Evolutionary conservation across 768 basidiomycete species (phyloP).

Genomic region (Auricularia sp.): DNA sequence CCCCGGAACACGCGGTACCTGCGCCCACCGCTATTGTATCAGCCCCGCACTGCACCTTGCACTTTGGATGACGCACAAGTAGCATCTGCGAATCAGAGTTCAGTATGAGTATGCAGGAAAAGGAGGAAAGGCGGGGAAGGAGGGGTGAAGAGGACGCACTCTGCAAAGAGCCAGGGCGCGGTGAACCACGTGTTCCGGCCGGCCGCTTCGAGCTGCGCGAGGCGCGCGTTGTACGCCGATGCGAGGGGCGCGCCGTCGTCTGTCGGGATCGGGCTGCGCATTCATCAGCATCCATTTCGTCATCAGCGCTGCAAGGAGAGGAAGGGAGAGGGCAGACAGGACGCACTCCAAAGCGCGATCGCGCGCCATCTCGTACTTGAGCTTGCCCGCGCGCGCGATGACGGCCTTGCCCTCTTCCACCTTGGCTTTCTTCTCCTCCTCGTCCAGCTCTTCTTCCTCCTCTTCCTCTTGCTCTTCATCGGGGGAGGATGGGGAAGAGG

Average conservation of each 20-base stretch:
- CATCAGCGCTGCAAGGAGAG: no score
- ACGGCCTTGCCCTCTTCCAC: constrained; percentile 70
- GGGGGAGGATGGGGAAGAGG: constrained; percentile 26
- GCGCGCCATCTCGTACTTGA: constrained; percentile 86
- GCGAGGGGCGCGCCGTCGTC: constrained; percentile 65
- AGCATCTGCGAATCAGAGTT: constrained; percentile 40
- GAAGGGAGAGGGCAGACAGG: no score
- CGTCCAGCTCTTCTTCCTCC: constrained; percentile 21
- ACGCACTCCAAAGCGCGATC: constrained; percentile 57
- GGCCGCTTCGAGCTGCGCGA: constrained; percentile 38
- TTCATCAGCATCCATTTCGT: no score
- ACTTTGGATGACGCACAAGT: constrained; percentile 40
- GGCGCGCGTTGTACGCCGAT: constrained; percentile 67
- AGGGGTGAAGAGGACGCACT: no score
- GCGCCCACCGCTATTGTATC: background rate
- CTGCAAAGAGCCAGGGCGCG: constrained; percentile 83
- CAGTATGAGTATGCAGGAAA: background rate
- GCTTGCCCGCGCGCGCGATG: constrained; percentile 58
- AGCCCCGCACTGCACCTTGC: no score
- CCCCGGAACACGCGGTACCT: constrained; percentile 81
- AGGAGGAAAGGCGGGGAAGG: no score
- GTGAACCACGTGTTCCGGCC: constrained; percentile 75
- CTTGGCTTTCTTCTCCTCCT: constrained; percentile 23
- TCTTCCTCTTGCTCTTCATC: constrained; percentile 16
- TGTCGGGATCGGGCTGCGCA: constrained; percentile 12